A percentile compares a stretch with the other conserved stretches of the same genome.
These are phyloP conservation scores for Fusarium chuoi DNA, from an alignment of 2,329 filamentous ascomycete species.

Conservation along the genomic window DNA sequence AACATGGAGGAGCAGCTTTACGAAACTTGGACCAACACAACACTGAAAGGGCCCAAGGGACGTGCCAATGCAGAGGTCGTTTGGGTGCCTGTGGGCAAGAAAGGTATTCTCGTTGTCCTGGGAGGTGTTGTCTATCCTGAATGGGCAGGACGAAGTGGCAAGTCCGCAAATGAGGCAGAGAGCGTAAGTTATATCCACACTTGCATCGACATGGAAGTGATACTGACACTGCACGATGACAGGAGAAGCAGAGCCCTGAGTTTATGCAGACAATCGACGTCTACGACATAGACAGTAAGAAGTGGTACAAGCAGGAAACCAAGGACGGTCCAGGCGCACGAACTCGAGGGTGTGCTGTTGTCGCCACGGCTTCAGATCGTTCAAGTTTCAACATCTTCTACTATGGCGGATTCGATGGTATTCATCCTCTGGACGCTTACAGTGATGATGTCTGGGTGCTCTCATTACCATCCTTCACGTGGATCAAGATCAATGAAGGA, in stretches of 20 bases:
- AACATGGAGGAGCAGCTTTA: conserved; percentile 64
- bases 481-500: conserved; percentile 67
- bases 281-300: conserved; percentile 76
- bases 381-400: conserved; percentile 87
- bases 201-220: background rate
- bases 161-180: conserved; percentile 45
- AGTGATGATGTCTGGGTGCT: conserved; percentile 82
- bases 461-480: conserved; percentile 82
- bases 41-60: conserved; percentile 59
- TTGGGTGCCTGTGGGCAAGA: conserved; percentile 80
- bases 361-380: conserved; percentile 75
- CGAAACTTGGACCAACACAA: conserved; percentile 67
- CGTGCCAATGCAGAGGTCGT: conserved; percentile 73
- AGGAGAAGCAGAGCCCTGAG: conserved; percentile 72
- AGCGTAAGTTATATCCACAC: conserved; percentile 47
- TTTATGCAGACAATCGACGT: conserved; percentile 80
- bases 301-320: conserved; percentile 77
- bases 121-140: conserved; percentile 76
- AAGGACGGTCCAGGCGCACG: conserved; percentile 67
- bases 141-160: conserved; percentile 49
- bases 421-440: conserved; percentile 53
- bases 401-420: conserved; percentile 78
- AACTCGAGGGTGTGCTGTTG: conserved; percentile 77
- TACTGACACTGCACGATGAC: background rate
- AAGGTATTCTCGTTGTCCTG: conserved; percentile 81